Conservation (phyloP, 805 yeast genomes). For the Candida odintsovae region DNA sequence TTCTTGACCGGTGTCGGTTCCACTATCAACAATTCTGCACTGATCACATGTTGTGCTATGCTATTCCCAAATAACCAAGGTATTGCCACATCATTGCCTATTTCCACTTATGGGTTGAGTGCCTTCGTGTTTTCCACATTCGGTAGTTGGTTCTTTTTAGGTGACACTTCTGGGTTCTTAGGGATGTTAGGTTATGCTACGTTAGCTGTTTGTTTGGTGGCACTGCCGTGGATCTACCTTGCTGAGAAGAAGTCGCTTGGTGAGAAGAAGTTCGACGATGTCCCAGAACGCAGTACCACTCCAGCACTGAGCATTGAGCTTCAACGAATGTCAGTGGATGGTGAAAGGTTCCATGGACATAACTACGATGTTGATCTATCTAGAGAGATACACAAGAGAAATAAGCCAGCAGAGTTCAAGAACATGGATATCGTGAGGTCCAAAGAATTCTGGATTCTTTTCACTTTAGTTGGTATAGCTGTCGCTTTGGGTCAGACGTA, state of each 20-base stretch:
- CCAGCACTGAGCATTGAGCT: slow-evolving; percentile 15
- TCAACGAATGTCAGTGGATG: slow-evolving; percentile 2
- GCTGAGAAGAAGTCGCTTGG: slow-evolving; percentile 11
- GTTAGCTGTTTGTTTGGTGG: slow-evolving; percentile 34
- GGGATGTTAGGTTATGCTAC: slow-evolving; percentile 40
- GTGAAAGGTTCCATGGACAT: background rate
- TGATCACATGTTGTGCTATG: slow-evolving; percentile 70
- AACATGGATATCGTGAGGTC: slow-evolving; percentile 20
- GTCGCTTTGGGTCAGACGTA: slow-evolving; percentile 73
- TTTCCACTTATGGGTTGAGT: slow-evolving; percentile 69
- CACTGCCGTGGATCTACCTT: slow-evolving; percentile 39
- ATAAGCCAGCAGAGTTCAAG: background rate
- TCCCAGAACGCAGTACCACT: background rate
- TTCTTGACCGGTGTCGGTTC: slow-evolving; percentile 63
- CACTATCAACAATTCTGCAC: slow-evolving; percentile 56
- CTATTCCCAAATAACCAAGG: slow-evolving; percentile 64
- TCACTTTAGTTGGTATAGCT: slow-evolving; percentile 43
- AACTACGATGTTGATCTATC: slow-evolving; percentile 1
- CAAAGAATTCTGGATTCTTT: slow-evolving; percentile 44
- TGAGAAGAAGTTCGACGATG: background rate
- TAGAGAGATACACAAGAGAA: background rate
- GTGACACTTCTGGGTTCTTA: slow-evolving; percentile 51
- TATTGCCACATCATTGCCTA: slow-evolving; percentile 68
- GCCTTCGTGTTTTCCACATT: slow-evolving; percentile 61
- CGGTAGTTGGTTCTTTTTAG: slow-evolving; percentile 47